Conservation (phyloP, 352 stramenopile species). For the Phytophthora idaei region DNA sequence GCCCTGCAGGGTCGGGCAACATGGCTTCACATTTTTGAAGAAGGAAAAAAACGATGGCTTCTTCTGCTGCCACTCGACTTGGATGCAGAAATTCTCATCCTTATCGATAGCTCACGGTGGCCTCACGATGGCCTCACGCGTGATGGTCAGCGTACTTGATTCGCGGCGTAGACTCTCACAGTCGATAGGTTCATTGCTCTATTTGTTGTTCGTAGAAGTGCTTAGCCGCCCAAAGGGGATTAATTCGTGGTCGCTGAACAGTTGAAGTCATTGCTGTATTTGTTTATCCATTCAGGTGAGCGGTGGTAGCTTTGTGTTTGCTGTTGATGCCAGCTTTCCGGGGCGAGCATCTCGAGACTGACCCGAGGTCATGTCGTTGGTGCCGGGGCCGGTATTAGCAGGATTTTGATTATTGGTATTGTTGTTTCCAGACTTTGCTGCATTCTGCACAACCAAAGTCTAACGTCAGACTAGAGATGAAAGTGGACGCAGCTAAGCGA, state of each 20-base stretch:
- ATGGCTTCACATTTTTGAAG: conserved; percentile 16
- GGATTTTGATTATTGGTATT: conserved; percentile 19
- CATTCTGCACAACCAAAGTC: conserved; percentile 19
- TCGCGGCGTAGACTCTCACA: too few species aligned
- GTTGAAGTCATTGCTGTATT: conserved; percentile 3
- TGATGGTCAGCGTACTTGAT: neutral
- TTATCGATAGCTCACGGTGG: neutral
- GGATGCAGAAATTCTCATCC: conserved; percentile 8
- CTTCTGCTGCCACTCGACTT: neutral
- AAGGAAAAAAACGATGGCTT: neutral
- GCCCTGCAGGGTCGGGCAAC: conserved; percentile 10
- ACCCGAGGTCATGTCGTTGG: conserved; percentile 5
- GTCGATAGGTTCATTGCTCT: neutral
- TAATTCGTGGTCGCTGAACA: neutral
- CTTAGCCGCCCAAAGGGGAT: too few species aligned
- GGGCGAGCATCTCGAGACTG: conserved; percentile 1
- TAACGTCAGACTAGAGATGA: neutral
- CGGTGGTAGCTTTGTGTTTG: conserved; percentile 29
- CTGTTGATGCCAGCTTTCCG: conserved; percentile 14
- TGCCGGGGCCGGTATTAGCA: neutral
- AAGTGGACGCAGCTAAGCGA: neutral
- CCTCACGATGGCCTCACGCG: neutral
- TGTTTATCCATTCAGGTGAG: conserved; percentile 16
- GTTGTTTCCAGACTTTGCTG: conserved; percentile 20
- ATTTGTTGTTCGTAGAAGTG: too few species aligned